Evolutionary conservation across 2,329 filamentous ascomycete species (phyloP).

Genomic region (Fusarium paranaense): DNA sequence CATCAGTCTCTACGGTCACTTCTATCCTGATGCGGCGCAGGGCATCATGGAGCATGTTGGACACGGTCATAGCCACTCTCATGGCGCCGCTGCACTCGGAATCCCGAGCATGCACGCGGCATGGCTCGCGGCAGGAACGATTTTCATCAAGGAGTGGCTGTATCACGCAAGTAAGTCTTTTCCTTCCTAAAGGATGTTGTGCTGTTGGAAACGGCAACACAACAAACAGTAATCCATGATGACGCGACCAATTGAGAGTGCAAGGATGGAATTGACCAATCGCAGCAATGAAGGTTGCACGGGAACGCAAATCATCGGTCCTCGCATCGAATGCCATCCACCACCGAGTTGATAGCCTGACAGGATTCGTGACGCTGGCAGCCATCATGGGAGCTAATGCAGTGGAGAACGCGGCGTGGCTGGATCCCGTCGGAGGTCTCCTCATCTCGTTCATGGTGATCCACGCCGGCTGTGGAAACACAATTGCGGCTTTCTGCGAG

Average conservation of each 20-base stretch:
- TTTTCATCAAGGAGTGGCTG: slow-evolving; percentile 94
- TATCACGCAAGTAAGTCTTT: slow-evolving; percentile 89
- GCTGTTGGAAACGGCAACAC: neutral
- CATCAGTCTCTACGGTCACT: slow-evolving; percentile 75
- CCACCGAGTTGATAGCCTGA: slow-evolving; percentile 95
- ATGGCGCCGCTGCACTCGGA: slow-evolving; percentile 58
- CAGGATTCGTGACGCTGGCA: slow-evolving; percentile 89
- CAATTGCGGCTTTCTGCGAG: slow-evolving; percentile 82
- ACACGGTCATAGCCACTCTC: slow-evolving; percentile 75
- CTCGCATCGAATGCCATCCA: slow-evolving; percentile 96
- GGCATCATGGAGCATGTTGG: slow-evolving; percentile 70
- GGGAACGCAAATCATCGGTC: slow-evolving; percentile 93
- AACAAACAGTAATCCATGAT: neutral
- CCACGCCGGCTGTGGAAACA: slow-evolving; percentile 89
- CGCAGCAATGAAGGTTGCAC: slow-evolving; percentile 92
- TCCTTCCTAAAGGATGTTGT: neutral
- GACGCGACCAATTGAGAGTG: neutral
- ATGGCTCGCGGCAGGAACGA: slow-evolving; percentile 92
- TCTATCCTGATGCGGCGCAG: slow-evolving; percentile 76
- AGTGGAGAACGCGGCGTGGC: slow-evolving; percentile 86
- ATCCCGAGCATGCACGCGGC: slow-evolving; percentile 91
- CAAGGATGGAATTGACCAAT: slow-evolving; percentile 41
- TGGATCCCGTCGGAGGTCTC: slow-evolving; percentile 93
- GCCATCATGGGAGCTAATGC: slow-evolving; percentile 92
- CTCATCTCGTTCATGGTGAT: slow-evolving; percentile 95